Percentiles rank a stretch among this genome's conserved stretches.
These are phyloP conservation scores for Hsuehochloa calcarea DNA, from an alignment of 176 grass and related monocot species.

Conservation along the genomic window DNA sequence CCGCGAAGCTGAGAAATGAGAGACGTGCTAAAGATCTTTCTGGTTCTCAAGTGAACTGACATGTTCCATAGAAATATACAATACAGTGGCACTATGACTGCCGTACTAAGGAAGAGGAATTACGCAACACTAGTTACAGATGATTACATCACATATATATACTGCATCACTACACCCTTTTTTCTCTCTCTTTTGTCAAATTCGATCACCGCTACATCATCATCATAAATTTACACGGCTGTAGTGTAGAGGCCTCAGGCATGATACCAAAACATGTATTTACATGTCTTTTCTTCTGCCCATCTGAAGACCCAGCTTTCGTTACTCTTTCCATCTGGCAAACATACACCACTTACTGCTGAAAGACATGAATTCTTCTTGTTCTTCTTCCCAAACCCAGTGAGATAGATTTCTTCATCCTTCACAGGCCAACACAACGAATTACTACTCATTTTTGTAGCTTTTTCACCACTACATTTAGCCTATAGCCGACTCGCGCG, in stretches of 20 bases:
- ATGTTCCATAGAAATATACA: conserved; percentile 28
- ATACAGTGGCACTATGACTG: background rate
- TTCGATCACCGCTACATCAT: conserved; percentile 14
- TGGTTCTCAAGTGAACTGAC: background rate
- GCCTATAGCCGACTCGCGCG: conserved; percentile 55
- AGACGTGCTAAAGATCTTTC: background rate
- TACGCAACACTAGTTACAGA: conserved; percentile 24
- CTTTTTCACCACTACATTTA: background rate
- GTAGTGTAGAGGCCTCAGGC: conserved; percentile 11
- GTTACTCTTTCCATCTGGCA: conserved; percentile 34
- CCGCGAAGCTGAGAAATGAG: background rate
- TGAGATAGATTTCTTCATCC: conserved; percentile 25
- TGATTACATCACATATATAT: conserved; percentile 42
- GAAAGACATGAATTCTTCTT: background rate
- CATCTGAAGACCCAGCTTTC: conserved; percentile 1
- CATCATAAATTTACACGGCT: background rate
- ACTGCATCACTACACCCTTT: conserved; percentile 15
- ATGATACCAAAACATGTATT: conserved; percentile 45
- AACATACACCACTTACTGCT: conserved; percentile 13
- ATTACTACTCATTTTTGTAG: conserved; percentile 15
- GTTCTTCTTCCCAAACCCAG: background rate
- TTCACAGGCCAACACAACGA: conserved; percentile 38
- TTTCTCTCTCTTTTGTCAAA: background rate
- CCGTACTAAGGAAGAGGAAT: background rate
- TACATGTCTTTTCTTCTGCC: conserved; percentile 33